Evolutionary conservation across 768 basidiomycete genomes (phyloP), one percentile per base, ranked within the genome.

Genomic region (Boletellus sp.): DNA sequence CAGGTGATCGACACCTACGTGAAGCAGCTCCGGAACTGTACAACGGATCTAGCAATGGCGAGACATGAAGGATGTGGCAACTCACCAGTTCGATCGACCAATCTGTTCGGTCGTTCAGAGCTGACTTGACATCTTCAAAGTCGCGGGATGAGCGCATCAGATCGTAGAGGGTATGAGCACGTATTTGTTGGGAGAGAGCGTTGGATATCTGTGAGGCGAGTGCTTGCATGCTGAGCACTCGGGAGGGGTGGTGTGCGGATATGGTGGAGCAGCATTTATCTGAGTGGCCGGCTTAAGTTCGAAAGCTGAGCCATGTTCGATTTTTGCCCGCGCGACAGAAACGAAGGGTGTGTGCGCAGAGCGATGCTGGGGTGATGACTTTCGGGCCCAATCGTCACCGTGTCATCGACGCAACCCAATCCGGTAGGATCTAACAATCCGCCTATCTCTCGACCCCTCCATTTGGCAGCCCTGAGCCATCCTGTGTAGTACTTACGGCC

Each of bases 31-130:
- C 37, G 45, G 22, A 47, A 39, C 46, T 40, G 20, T 13, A 32
- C 19, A 22, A 17, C 3, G 17, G 22, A 40, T 39, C 17, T 10
- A 10, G 17, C 28, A 10, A 28, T 28, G 36, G 9, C 19, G 17
- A 37, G 17, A 37, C 7, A 19, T n/a, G 36, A 7, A 22, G n/a
- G n/a, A n/a, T n/a, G n/a, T n/a, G 39, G 10, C 23, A 13, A 8
- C 57, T 54, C 20, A 63, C 62, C 1, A 62, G 35, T 6, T 65
- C 62, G 1, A 65, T 59, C 3, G 60, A 56, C 57, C 63, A 57
- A n/a, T 48, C 38, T 4, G 33, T 55, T 4, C 60, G 45, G 9
- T 57, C 54, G n/a, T 53, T 50, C 36, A 63, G 37, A 38, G 31
- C 43, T 24, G 6, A 11, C 19, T 37, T 62, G 51, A 63, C 52